A percentile compares a stretch with the other conserved stretches of the same genome.
Conservation (phyloP, 768 basidiomycete genomes). For the Boletus edulis region DNA sequence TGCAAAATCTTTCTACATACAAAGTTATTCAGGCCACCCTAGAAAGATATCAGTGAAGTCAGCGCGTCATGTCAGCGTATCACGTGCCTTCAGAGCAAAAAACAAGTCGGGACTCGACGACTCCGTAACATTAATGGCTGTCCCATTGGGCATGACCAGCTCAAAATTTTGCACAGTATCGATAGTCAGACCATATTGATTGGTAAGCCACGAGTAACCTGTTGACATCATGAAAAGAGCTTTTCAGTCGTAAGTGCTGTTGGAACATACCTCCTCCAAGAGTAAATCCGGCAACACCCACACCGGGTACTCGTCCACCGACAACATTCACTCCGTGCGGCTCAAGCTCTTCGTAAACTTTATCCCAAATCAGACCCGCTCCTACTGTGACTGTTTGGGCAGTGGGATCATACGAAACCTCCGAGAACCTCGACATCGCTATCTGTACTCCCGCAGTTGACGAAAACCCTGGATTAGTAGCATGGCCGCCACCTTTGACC, state of each 20-base stretch:
- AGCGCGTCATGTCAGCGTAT: background rate
- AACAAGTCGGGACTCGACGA: constrained; percentile 38
- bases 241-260: background rate
- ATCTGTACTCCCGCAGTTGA: constrained; percentile 60
- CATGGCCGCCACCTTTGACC: constrained; percentile 64
- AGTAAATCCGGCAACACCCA: constrained; percentile 56
- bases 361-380: constrained; percentile 57
- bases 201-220: constrained; percentile 47
- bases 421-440: constrained; percentile 48
- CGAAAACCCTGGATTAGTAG: constrained; percentile 52
- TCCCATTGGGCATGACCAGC: constrained; percentile 49
- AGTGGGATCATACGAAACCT: constrained; percentile 36
- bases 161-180: constrained; percentile 57
- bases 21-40: constrained; percentile 68
- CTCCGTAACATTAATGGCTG: constrained; percentile 34
- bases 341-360: constrained; percentile 52
- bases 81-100: constrained; percentile 41
- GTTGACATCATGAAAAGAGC: background rate
- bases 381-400: constrained; percentile 41
- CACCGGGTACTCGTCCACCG: constrained; percentile 52
- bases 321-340: constrained; percentile 53
- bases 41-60: background rate
- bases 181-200: constrained; percentile 56
- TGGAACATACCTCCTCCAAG: constrained; percentile 49
- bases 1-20: constrained; percentile 18